Percentiles rank a stretch among this genome's conserved stretches.
These are phyloP conservation scores for Hypomontagnella monticulosa DNA, from an alignment of 495 filamentous ascomycete genomes.

Conservation along the genomic window DNA sequence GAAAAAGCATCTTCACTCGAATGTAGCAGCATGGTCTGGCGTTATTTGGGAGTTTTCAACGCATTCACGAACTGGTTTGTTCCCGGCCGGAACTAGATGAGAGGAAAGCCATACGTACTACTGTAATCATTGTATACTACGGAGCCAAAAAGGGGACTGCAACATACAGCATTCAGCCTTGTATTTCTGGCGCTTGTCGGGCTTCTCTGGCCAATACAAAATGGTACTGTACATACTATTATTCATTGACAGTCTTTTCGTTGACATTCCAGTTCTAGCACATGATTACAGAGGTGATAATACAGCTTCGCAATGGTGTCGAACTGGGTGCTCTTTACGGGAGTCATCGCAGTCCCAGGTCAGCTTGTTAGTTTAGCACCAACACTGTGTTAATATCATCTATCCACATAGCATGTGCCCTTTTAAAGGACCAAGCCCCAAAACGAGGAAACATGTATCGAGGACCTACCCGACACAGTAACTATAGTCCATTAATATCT, in stretches of 20 bases:
- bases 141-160: conserved; percentile 1
- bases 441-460: too few relatives aligned
- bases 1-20: conserved; percentile 59
- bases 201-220: not conserved
- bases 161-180: not conserved
- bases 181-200: not conserved
- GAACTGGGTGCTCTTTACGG: too few relatives aligned
- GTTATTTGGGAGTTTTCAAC: conserved; percentile 47
- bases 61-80: conserved; percentile 23
- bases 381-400: too few relatives aligned
- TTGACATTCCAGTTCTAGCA: too few relatives aligned
- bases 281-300: too few relatives aligned
- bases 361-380: too few relatives aligned
- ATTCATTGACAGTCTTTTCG: not conserved
- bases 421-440: too few relatives aligned
- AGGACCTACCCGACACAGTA: too few relatives aligned
- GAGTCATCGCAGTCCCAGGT: too few relatives aligned
- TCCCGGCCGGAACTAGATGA: conserved; percentile 18
- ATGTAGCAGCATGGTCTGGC: conserved; percentile 58
- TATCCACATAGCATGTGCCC: too few relatives aligned
- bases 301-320: too few relatives aligned
- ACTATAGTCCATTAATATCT: too few relatives aligned
- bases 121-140: conserved; percentile 31
- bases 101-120: conserved; percentile 21
- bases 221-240: not conserved